Percentiles rank a stretch among this genome's conserved stretches.
Conservation (phyloP, 768 basidiomycete genomes). For the Mycena rosella region DNA sequence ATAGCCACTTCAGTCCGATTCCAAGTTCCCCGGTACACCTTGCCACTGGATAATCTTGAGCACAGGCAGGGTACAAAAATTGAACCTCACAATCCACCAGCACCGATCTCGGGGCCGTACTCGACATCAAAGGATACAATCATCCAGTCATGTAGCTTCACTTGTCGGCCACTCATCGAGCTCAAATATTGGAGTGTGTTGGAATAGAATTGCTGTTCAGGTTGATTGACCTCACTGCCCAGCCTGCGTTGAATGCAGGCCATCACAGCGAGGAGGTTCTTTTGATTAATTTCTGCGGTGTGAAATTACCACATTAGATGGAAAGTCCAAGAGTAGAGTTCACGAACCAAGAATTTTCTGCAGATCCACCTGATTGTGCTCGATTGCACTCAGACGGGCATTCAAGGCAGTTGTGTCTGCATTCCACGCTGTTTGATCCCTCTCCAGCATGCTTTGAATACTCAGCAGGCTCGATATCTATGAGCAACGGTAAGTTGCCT, state of each 20-base stretch:
- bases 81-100: conserved; percentile 21
- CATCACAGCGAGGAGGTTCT: conserved; percentile 6
- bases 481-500: too few species aligned
- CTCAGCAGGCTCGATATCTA: conserved; percentile 6
- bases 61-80: background rate
- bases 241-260: conserved; percentile 1
- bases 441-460: background rate
- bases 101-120: conserved; percentile 14
- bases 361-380: conserved; percentile 1
- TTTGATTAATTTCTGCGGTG: conserved; percentile 17
- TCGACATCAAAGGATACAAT: conserved; percentile 26
- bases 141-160: conserved; percentile 24
- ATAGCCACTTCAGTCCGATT: conserved; percentile 23
- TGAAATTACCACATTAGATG: background rate
- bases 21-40: conserved; percentile 20
- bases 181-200: conserved; percentile 18
- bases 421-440: background rate
- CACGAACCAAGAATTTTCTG: background rate
- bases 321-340: background rate
- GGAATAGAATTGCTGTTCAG: conserved; percentile 7
- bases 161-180: background rate
- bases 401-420: background rate
- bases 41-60: conserved; percentile 7
- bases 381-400: background rate
- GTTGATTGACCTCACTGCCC: background rate